Evolutionary conservation across 352 stramenopile genomes (phyloP).

Genomic region (Phytophthora constricta): DNA sequence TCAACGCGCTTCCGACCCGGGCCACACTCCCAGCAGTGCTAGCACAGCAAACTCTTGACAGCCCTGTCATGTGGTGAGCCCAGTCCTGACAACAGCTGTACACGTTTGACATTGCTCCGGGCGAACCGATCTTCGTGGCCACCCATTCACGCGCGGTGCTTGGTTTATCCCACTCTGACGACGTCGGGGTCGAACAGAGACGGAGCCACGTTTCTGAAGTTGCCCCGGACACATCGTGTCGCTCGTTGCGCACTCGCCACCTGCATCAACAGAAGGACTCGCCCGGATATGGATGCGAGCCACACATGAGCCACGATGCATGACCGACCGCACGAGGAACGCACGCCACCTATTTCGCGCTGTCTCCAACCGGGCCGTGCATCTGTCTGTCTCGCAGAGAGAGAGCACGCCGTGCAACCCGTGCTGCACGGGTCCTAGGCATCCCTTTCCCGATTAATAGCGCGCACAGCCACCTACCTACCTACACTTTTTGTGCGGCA

Average conservation of each 20-base stretch:
- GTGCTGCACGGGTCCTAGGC: too few species aligned
- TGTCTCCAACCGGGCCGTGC: slow-evolving; percentile 27
- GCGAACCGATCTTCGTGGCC: background rate
- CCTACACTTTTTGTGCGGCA: slow-evolving; percentile 20
- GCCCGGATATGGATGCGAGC: slow-evolving; percentile 6
- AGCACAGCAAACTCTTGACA: background rate
- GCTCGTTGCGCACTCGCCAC: slow-evolving; percentile 13
- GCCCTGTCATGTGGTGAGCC: background rate
- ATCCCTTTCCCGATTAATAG: too few species aligned
- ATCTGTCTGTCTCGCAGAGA: slow-evolving; percentile 15
- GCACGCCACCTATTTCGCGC: slow-evolving; percentile 22
- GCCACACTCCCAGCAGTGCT: background rate
- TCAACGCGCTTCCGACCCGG: background rate
- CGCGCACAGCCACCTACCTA: slow-evolving; percentile 4
- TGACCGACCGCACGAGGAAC: slow-evolving; percentile 12
- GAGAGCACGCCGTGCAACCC: too few species aligned
- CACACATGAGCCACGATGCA: slow-evolving; percentile 15
- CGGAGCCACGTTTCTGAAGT: slow-evolving; percentile 29
- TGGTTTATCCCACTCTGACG: slow-evolving; percentile 18
- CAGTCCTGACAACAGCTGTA: background rate
- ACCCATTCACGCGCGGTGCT: background rate
- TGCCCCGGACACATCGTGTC: slow-evolving; percentile 19
- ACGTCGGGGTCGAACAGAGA: slow-evolving; percentile 25
- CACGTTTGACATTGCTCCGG: background rate
- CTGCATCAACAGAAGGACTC: background rate